phyloP scores from a whole-genome alignment of 106 monocot genomes.

The Dioscorea zingiberensis region DNA sequence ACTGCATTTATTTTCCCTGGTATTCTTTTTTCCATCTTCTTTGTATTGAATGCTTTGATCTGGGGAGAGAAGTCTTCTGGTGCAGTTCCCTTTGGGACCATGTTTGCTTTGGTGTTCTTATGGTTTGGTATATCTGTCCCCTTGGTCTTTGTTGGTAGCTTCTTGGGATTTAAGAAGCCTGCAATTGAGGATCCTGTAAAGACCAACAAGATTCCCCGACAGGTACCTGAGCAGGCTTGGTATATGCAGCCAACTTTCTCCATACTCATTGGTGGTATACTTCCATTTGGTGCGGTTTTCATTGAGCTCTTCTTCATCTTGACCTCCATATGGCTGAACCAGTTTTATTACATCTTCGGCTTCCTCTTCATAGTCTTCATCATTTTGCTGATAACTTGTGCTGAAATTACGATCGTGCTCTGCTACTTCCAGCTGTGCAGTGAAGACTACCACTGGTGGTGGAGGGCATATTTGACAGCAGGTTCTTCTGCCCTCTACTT shows the following conservation, averaged over 20 bases:
- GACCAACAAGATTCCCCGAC: constrained; percentile 32
- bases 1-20: constrained; percentile 53
- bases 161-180: constrained; percentile 29
- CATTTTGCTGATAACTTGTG: constrained; percentile 50
- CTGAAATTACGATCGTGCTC: constrained; percentile 47
- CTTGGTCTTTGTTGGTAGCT: constrained; percentile 29
- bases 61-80: constrained; percentile 57
- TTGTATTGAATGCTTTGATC: constrained; percentile 49
- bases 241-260: constrained; percentile 31
- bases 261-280: constrained; percentile 22
- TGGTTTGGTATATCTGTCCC: constrained; percentile 38
- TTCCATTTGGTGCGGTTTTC: constrained; percentile 32
- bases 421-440: constrained; percentile 64
- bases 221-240: constrained; percentile 36
- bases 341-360: constrained; percentile 42
- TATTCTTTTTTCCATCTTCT: constrained; percentile 37
- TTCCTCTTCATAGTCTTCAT: constrained; percentile 52
- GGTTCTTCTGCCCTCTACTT: constrained; percentile 44
- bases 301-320: constrained; percentile 37
- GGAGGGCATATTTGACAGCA: constrained; percentile 52
- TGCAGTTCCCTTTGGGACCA: constrained; percentile 37
- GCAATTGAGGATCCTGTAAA: constrained; percentile 24
- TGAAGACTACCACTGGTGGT: constrained; percentile 59
- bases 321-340: constrained; percentile 38
- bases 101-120: constrained; percentile 29